phyloP scores from a whole-genome alignment of 2,329 filamentous ascomycete genomes.

The Pseudopyricularia cyperi region DNA sequence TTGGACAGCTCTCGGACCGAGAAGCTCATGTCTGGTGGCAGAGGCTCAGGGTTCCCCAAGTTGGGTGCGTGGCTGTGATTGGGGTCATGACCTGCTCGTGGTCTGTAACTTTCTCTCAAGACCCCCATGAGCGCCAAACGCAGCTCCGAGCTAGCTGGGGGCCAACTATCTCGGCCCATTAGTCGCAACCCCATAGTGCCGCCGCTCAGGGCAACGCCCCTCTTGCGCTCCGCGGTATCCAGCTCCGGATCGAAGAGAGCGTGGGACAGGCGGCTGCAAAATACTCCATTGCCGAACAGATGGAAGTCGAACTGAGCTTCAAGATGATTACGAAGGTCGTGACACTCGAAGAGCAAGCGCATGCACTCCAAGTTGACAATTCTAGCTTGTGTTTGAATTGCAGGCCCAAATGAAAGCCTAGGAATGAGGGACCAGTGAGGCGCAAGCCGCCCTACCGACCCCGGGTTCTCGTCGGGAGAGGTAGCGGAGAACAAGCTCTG shows the following conservation, averaged over 20 bases:
- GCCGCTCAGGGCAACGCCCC: constrained; percentile 53
- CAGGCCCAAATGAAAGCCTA: constrained; percentile 61
- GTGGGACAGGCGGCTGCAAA: constrained; percentile 65
- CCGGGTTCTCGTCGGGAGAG: not conserved
- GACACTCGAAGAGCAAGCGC: constrained; percentile 58
- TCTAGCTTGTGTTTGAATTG: constrained; percentile 61
- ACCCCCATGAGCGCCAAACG: constrained; percentile 79
- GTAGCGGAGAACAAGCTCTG: not conserved
- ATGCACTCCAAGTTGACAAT: constrained; percentile 69
- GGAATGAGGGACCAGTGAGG: constrained; percentile 49
- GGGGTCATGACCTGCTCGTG: constrained; percentile 12
- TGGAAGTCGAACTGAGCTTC: constrained; percentile 68
- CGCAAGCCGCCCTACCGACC: constrained; percentile 13
- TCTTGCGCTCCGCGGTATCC: constrained; percentile 60
- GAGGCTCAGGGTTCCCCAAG: constrained; percentile 6
- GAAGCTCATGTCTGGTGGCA: constrained; percentile 67
- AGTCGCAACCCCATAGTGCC: constrained; percentile 71
- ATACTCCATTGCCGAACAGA: constrained; percentile 72
- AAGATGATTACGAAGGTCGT: constrained; percentile 61
- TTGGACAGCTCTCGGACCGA: constrained; percentile 68
- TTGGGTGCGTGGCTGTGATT: constrained; percentile 14
- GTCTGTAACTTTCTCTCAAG: constrained; percentile 54
- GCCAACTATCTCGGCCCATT: constrained; percentile 74
- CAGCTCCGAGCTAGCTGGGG: constrained; percentile 87
- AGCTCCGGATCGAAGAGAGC: constrained; percentile 77